Evolutionary conservation across 108 stramenopile species (phyloP).

Genomic region (Parietichytrium sp.): DNA sequence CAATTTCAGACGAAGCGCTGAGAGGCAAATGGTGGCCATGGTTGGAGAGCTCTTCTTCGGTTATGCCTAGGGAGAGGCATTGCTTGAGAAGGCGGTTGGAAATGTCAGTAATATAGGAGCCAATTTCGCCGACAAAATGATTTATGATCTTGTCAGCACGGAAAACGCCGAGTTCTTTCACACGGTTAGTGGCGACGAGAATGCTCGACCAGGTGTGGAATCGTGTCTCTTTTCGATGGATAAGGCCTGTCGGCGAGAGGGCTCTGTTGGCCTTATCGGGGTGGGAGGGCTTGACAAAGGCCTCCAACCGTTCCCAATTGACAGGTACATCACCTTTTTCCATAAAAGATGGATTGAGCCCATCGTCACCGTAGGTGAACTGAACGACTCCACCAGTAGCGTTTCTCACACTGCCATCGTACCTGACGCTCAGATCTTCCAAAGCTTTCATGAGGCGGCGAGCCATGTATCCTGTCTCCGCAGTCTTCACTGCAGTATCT

Average conservation of each 20-base stretch:
- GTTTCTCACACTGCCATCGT: constrained; percentile 75
- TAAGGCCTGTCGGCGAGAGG: not conserved
- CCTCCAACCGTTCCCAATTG: constrained; percentile 69
- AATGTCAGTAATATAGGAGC: not conserved
- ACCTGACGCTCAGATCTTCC: constrained; percentile 35
- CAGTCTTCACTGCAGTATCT: constrained; percentile 99
- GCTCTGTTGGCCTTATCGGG: not conserved
- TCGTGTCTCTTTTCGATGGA: not conserved
- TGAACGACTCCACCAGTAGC: constrained; percentile 92
- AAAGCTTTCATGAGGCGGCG: constrained; percentile 90
- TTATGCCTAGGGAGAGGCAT: not conserved
- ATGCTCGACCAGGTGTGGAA: not conserved
- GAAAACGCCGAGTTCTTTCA: not conserved
- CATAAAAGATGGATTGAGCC: constrained; percentile 89
- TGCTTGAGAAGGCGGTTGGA: not conserved
- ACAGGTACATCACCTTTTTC: constrained; percentile 84
- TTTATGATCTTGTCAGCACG: too few species aligned
- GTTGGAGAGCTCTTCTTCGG: not conserved
- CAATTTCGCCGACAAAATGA: constrained; percentile 30
- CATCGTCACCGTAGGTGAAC: constrained; percentile 95
- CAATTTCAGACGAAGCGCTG: not conserved
- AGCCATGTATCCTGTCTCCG: constrained; percentile 99
- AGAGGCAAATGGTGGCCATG: not conserved
- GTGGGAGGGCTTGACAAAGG: constrained; percentile 48
- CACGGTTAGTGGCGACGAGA: not conserved